Base-by-base conservation (phyloP, 345 rosid genomes). In the Eucalyptus virginea region DNA sequence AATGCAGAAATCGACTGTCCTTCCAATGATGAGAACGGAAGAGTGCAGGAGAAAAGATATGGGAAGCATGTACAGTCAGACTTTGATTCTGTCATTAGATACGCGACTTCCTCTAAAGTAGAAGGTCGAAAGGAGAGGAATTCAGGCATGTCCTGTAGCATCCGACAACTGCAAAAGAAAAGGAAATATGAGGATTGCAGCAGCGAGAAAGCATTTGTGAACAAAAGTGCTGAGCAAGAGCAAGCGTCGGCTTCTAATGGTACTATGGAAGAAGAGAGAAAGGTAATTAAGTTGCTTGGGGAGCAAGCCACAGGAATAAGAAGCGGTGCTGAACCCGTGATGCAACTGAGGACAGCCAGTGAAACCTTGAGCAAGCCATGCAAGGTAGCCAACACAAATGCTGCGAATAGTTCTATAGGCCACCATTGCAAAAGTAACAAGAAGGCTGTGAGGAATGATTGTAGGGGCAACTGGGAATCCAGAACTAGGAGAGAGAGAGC, bases 321-420 rank as follows among this genome's bases (percentile, higher is more conserved):
- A 69, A 69, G 81, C 24, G 37, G 13, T 17, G 24, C 21, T 32
- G 42, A 69, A 69, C 81, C 24, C 49, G 60, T 81, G 87, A 93
- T 32, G 17, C 89, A 67, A 6, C 88, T 86, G 23, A 90, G 60
- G 30, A 86, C 19, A 69, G 81, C 42, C 12, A 69, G 23, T 69
- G 81, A 69, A 32, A 58, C 87, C 88, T 26, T 32, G 85, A 62
- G n/a, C 40, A 32, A 24, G 72, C 88, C 92, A 87, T 86, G 26
- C 93, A 95, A 83, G 97, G 98, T 49, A 97, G 49, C 51, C 51
- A 65, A 81, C 86, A 54, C 11, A 47, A 23, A 87, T 89, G 32
- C 88, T 81, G 26, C 49, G 42, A 9, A 69, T 69, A 3, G 81
- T 69, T 69, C 42, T 16, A 10, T 69, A 32, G 81, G 42, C 42